These are phyloP conservation scores for Metarhizium robertsii DNA, from an alignment of 2,329 filamentous ascomycete genomes.

Conservation along the genomic window DNA sequence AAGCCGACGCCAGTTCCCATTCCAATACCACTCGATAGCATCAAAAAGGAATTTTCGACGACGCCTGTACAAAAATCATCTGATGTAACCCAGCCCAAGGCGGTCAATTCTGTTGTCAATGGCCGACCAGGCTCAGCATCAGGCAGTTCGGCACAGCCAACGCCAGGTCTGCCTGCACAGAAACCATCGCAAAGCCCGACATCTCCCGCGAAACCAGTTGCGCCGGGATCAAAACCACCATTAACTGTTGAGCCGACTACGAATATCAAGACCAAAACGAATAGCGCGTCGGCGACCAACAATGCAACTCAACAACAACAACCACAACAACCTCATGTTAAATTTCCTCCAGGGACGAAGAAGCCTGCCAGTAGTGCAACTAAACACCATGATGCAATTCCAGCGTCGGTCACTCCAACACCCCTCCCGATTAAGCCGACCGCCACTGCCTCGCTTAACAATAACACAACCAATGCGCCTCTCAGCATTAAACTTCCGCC, in stretches of 20 bases:
- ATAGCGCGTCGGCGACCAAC: neutral
- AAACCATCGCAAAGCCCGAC: conserved; percentile 1
- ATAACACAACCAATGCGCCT: neutral
- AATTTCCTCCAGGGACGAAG: conserved; percentile 23
- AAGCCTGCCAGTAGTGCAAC: conserved; percentile 10
- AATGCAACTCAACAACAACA: neutral
- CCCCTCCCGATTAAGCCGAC: neutral
- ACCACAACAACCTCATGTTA: conserved; percentile 19
- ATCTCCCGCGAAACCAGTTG: conserved; percentile 1
- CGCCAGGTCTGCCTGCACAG: neutral
- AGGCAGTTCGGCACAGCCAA: conserved; percentile 2
- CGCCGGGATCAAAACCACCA: neutral
- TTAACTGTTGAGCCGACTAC: neutral
- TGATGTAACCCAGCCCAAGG: conserved; percentile 5
- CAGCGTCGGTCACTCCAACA: neutral
- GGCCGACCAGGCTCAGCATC: conserved; percentile 8
- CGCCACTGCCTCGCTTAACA: neutral
- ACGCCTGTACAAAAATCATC: conserved; percentile 9
- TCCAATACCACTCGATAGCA: neutral
- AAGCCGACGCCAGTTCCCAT: conserved; percentile 1
- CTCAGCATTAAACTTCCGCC: conserved; percentile 24
- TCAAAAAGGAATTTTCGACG: conserved; percentile 6
- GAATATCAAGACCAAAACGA: neutral
- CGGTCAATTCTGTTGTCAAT: conserved; percentile 7
- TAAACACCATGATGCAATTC: neutral